Evolutionary conservation across 441 rosid genomes (phyloP).

Genomic region (Manihot esculenta): DNA sequence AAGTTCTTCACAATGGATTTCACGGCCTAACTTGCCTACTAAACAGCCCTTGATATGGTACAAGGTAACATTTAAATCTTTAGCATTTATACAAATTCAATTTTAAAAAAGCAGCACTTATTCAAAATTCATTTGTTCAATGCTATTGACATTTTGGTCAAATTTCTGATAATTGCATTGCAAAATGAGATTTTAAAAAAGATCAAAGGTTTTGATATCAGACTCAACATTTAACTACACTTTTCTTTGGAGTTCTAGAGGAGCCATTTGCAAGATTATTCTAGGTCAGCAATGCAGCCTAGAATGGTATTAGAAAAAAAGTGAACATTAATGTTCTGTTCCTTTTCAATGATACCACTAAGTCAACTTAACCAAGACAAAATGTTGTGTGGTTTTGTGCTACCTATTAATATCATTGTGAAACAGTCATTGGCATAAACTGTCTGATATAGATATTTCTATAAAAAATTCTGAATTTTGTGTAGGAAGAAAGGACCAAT

Average conservation of each 20-base stretch:
- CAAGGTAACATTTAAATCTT: slow-evolving; percentile 56
- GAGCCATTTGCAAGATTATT: not conserved
- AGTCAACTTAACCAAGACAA: no score
- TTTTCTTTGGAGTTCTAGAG: not conserved
- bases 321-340: no score
- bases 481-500: no score
- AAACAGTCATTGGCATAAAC: no score
- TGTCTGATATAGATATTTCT: no score
- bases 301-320: not conserved
- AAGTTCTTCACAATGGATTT: slow-evolving; percentile 69
- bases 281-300: not conserved
- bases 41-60: slow-evolving; percentile 89
- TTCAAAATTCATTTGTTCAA: not conserved
- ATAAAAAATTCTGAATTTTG: no score
- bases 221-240: no score
- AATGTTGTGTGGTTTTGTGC: no score
- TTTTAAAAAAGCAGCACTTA: not conserved
- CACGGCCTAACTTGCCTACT: slow-evolving; percentile 62
- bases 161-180: not conserved
- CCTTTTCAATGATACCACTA: no score
- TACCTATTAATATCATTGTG: no score
- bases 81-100: not conserved
- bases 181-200: not conserved
- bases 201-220: not conserved
- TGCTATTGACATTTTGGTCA: not conserved